phyloP scores from a whole-genome alignment of 306 rosid genomes.

The Gleditsia sinensis region DNA sequence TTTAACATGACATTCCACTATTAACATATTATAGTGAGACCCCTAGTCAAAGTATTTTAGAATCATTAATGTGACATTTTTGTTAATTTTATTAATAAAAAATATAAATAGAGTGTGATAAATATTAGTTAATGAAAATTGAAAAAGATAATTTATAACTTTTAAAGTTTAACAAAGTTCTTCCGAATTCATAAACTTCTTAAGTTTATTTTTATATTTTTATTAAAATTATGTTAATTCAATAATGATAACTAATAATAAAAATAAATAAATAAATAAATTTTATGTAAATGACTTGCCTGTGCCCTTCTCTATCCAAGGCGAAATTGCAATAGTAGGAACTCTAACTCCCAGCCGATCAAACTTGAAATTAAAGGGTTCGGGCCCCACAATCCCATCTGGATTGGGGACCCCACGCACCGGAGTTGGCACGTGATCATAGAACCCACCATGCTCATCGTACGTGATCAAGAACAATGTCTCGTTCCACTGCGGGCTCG shows the following conservation, averaged over 20 bases:
- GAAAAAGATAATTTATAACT: too few relatives aligned
- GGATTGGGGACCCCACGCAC: constrained; percentile 74
- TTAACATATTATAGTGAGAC: too few relatives aligned
- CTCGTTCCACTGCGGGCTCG: constrained; percentile 87
- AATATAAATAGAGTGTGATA: too few relatives aligned
- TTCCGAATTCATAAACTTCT: too few relatives aligned
- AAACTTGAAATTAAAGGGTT: constrained; percentile 66
- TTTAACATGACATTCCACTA: too few relatives aligned
- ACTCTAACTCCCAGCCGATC: constrained; percentile 85
- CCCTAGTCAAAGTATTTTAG: too few relatives aligned
- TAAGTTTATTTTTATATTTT: not conserved
- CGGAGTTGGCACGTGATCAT: constrained; percentile 80
- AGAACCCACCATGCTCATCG: constrained; percentile 94
- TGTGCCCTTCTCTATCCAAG: constrained; percentile 84
- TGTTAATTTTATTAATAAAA: too few relatives aligned
- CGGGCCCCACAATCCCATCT: constrained; percentile 75
- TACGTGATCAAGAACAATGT: constrained; percentile 74
- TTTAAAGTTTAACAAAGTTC: too few relatives aligned
- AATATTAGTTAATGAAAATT: too few relatives aligned
- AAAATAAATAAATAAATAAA: not conserved
- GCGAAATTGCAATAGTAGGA: constrained; percentile 80
- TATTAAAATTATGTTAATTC: too few relatives aligned
- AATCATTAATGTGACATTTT: too few relatives aligned
- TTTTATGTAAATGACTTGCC: constrained; percentile 46
- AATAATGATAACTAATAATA: not conserved